Conservation (phyloP, 805 yeast species). For the Tetrapisispora iriomotensis region DNA sequence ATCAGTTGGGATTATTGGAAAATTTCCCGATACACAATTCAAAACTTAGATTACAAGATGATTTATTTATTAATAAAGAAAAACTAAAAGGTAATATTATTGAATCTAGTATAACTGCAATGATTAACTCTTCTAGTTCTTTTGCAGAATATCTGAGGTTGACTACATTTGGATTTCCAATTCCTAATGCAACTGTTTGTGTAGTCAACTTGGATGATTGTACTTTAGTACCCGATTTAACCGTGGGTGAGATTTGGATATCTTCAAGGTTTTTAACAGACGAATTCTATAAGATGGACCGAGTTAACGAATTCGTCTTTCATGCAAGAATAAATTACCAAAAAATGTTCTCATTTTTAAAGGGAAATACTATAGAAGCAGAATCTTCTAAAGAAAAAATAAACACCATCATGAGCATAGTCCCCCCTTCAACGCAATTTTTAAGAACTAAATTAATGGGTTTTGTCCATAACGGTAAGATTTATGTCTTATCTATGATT, state of each 20-base stretch:
- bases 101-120: conserved; percentile 25
- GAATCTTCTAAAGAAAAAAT: conserved; percentile 17
- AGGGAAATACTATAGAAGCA: conserved; percentile 1
- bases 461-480: conserved; percentile 75
- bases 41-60: conserved; percentile 26
- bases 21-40: conserved; percentile 26
- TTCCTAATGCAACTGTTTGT: conserved; percentile 90
- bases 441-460: conserved; percentile 88
- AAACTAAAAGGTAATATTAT: conserved; percentile 27
- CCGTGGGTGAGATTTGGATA: conserved; percentile 97
- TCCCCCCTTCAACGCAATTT: conserved; percentile 34
- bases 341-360: conserved; percentile 20
- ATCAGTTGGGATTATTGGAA: conserved; percentile 49
- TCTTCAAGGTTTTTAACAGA: conserved; percentile 82
- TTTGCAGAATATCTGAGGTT: conserved; percentile 50
- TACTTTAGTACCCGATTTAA: conserved; percentile 58
- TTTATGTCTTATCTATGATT: conserved; percentile 78
- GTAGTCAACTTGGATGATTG: conserved; percentile 90
- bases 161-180: conserved; percentile 88
- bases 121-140: conserved; percentile 27
- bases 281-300: conserved; percentile 29
- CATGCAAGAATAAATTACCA: conserved; percentile 26
- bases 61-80: conserved; percentile 27
- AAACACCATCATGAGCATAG: conserved; percentile 20
- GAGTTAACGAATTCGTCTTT: conserved; percentile 29